Base-by-base conservation (phyloP, 129 eudicot species). In the Artemisia argyi region DNA sequence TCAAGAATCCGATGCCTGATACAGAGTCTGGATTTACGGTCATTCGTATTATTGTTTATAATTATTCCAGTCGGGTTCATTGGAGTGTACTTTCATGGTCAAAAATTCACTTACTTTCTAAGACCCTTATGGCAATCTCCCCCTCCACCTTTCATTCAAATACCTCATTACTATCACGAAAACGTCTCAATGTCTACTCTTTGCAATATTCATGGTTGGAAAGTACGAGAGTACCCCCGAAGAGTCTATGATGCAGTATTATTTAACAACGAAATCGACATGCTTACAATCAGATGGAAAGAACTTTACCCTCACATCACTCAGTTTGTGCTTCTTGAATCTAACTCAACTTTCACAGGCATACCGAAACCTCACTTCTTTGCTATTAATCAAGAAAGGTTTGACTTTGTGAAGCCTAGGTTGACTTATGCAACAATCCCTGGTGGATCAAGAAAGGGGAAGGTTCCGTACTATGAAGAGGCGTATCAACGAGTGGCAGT, bases 231-330 rank as follows among this genome's bases (percentile, higher is more conserved):
- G 56, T 87, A 62, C 75, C 92, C 92, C n/a, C 82, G 92, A 58
- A 71, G 87, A 10, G 92, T 87, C n/a, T 87, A 66, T 2, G 92
- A 87, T 62, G 92, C 89, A 1, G 86, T 87, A 35, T 3, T 87
- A 28, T 87, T 87, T 54, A 87, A 81, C 78, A 87, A 87, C 16
- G 92, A 87, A 67, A 72, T 87, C 11, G 92, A 87, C 54, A 87
- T 87, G 89, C 86, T 87, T n/a, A 83, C 53, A 3, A 83, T 83
- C n/a, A 39, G 92, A 58, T 86, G 92, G 92, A 83, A 86, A 30
- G 92, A 86, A 60, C 65, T 83, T 0, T 78, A 86, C 73, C 92
- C 92, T 63, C 83, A 81, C 64, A 72, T 86, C 15, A 86, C 88
- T 1, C 85, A 65, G 14, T 87, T 83, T 16, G 92, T 87, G 14